phyloP scores from a whole-genome alignment of 2,329 filamentous ascomycete genomes.

The Bipolaris cookei region DNA sequence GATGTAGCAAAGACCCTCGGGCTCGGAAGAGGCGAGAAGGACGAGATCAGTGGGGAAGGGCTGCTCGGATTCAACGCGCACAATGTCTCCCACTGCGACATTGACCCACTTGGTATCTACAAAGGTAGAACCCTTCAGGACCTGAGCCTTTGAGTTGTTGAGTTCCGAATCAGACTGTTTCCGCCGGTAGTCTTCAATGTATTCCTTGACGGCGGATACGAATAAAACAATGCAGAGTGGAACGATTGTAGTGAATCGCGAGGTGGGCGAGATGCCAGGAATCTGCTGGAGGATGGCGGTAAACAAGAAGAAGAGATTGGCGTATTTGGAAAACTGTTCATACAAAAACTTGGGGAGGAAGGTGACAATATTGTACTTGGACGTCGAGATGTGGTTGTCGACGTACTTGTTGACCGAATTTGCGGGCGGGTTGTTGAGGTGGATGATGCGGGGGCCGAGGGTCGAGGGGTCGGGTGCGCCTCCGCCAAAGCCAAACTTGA shows the following conservation, averaged over 20 bases:
- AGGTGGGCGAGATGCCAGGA: slow-evolving; percentile 91
- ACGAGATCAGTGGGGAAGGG: slow-evolving; percentile 95
- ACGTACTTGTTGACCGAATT: slow-evolving; percentile 89
- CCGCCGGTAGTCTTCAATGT: slow-evolving; percentile 90
- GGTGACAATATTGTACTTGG: slow-evolving; percentile 93
- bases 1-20: slow-evolving; percentile 97
- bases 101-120: slow-evolving; percentile 92
- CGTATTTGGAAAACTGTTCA: slow-evolving; percentile 99
- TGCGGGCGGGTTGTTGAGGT: slow-evolving; percentile 94
- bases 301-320: slow-evolving; percentile 99
- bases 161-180: slow-evolving; percentile 84
- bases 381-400: slow-evolving; percentile 96
- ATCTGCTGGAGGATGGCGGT: slow-evolving; percentile 95
- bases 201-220: slow-evolving; percentile 94
- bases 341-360: slow-evolving; percentile 97
- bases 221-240: slow-evolving; percentile 88
- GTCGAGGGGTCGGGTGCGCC: slow-evolving; percentile 87
- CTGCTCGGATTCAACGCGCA: slow-evolving; percentile 92
- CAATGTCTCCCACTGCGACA: slow-evolving; percentile 87
- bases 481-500: slow-evolving; percentile 91
- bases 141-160: slow-evolving; percentile 84
- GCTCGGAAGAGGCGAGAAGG: slow-evolving; percentile 90
- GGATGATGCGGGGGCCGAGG: slow-evolving; percentile 87
- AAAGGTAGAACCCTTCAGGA: slow-evolving; percentile 83
- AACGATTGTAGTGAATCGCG: slow-evolving; percentile 93